Evolutionary conservation across 345 rosid genomes (phyloP).

Genomic region (Firmiana major): DNA sequence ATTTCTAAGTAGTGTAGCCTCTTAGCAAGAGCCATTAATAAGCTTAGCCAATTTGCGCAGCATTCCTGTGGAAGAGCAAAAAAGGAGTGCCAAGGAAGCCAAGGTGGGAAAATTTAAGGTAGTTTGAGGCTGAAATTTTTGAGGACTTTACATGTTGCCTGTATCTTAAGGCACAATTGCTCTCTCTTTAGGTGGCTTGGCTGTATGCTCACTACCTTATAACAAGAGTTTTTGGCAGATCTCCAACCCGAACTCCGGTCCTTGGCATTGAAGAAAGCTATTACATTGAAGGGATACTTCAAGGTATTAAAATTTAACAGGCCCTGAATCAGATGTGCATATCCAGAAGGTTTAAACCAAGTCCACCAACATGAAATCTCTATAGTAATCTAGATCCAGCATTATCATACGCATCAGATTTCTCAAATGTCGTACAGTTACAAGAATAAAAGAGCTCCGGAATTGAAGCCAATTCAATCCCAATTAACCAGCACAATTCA

Average conservation of each 20-base stretch:
- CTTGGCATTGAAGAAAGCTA: not conserved
- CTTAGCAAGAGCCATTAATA: not conserved
- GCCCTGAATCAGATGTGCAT: not conserved
- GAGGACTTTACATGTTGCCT: not conserved
- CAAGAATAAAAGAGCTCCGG: not conserved
- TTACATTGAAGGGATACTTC: not conserved
- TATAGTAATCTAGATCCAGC: not conserved
- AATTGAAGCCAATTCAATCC: not conserved
- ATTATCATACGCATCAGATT: not conserved
- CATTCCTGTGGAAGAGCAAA: not conserved
- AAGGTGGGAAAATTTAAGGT: not conserved
- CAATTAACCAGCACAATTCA: not conserved
- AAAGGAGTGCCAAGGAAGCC: not conserved
- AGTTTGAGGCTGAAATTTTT: not conserved
- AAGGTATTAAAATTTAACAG: not conserved
- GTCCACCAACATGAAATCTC: not conserved
- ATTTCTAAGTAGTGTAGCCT: not conserved
- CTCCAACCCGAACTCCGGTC: not conserved
- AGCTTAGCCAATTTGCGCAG: not conserved
- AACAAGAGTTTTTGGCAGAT: not conserved
- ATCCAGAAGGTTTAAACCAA: not conserved
- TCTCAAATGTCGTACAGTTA: not conserved
- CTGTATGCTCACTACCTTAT: not conserved
- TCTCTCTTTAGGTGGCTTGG: not conserved
- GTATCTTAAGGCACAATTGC: not conserved